phyloP scores from a whole-genome alignment of 257 asterid species.

The Ehretia macrophylla region DNA sequence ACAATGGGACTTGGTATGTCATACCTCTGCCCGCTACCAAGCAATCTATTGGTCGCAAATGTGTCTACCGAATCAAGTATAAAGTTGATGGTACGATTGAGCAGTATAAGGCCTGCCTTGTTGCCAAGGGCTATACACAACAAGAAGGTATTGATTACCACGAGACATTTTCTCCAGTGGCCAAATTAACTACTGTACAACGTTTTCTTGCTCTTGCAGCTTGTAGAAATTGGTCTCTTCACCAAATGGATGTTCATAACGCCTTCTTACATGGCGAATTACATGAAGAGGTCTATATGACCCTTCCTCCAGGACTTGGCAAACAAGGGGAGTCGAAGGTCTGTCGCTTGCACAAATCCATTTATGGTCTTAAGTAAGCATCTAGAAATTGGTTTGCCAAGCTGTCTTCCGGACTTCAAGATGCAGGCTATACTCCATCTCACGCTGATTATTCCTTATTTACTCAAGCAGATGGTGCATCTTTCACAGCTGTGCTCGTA shows the following conservation, averaged over 20 bases:
- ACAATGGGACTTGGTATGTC: conserved; percentile 3
- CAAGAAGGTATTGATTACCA: neutral
- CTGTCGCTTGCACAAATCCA: too few relatives aligned
- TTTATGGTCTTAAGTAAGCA: too few relatives aligned
- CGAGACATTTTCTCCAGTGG: conserved; percentile 5
- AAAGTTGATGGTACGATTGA: neutral
- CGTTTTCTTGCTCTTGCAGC: neutral
- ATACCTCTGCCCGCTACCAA: neutral
- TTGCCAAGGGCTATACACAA: conserved; percentile 7
- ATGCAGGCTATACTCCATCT: too few relatives aligned
- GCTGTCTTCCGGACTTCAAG: too few relatives aligned
- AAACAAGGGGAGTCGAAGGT: conserved; percentile 3
- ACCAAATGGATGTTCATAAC: neutral
- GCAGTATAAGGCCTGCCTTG: neutral
- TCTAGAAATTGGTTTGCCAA: too few relatives aligned
- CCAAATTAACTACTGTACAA: neutral
- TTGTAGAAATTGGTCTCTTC: neutral
- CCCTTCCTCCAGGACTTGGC: conserved; percentile 6
- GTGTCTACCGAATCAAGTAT: neutral
- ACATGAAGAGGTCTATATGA: conserved; percentile 4
- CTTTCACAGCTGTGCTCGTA: too few relatives aligned
- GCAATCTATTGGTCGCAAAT: neutral
- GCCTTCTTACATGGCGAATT: conserved; percentile 1
- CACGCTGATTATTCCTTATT: too few relatives aligned
- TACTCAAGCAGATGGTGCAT: too few relatives aligned